Evolutionary conservation across 257 asterid species (phyloP).

Genomic region (Gentiana straminea): DNA sequence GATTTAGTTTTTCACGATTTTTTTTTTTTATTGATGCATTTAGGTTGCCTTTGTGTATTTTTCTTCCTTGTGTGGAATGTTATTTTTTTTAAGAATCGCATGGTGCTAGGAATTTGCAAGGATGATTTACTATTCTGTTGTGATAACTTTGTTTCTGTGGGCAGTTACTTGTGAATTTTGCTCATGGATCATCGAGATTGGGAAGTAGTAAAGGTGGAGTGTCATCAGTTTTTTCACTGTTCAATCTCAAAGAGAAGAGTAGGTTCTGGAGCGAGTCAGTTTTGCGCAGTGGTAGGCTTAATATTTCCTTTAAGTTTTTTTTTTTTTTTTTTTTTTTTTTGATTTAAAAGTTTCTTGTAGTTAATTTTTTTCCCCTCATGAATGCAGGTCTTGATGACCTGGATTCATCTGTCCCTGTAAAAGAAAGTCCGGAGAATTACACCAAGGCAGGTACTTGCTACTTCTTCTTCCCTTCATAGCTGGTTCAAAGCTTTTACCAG

Average conservation of each 20-base stretch:
- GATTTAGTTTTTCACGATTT: too few species aligned
- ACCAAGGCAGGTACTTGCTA: conserved; percentile 96
- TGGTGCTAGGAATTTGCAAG: too few species aligned
- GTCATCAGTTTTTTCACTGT: conserved; percentile 76
- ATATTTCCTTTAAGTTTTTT: conserved; percentile 1
- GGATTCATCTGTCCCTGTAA: conserved; percentile 58
- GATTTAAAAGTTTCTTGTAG: conserved; percentile 1
- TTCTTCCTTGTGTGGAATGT: too few species aligned
- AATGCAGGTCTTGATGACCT: conserved; percentile 59
- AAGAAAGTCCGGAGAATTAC: conserved; percentile 55
- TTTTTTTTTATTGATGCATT: not conserved
- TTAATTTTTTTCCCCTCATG: conserved; percentile 9
- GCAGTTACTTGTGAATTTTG: conserved; percentile 45
- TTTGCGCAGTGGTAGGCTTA: conserved; percentile 54
- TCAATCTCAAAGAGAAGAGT: conserved; percentile 89
- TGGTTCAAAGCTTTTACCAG: not conserved
- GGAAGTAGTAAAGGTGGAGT: conserved; percentile 48
- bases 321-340: conserved; percentile 4
- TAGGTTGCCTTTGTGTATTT: not conserved
- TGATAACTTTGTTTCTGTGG: conserved; percentile 1
- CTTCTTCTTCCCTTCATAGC: not conserved
- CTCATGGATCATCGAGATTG: conserved; percentile 55
- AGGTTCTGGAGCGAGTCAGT: conserved; percentile 95
- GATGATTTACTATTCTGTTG: conserved; percentile 3
- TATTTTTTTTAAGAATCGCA: too few species aligned